A percentile compares a stretch with the other conserved stretches of the same genome.
phyloP scores from a whole-genome alignment of 2,329 filamentous ascomycete species.

The Mariannaea sp. region DNA sequence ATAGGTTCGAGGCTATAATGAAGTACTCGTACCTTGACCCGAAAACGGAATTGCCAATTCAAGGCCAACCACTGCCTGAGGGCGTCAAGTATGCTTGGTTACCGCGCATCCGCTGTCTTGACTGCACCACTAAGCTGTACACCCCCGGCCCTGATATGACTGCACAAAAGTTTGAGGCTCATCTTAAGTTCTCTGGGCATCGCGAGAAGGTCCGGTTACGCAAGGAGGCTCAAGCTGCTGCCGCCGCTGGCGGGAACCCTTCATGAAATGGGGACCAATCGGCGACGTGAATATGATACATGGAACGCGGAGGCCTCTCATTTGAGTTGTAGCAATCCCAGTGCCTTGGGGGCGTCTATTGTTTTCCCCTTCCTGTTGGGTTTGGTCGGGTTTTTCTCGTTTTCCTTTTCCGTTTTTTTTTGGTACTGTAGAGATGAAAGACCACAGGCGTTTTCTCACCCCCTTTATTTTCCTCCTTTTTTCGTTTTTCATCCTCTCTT shows the following conservation, averaged over 20 bases:
- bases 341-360: neutral
- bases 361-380: neutral
- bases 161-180: constrained; percentile 89
- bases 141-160: constrained; percentile 85
- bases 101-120: constrained; percentile 86
- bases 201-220: constrained; percentile 64
- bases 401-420: constrained; percentile 1
- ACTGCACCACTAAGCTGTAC: constrained; percentile 93
- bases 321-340: neutral
- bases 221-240: constrained; percentile 33
- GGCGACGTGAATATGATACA: too few species aligned
- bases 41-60: constrained; percentile 67
- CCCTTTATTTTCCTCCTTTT: constrained; percentile 11
- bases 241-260: constrained; percentile 18
- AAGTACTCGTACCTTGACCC: constrained; percentile 82
- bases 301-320: neutral
- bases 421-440: constrained; percentile 18
- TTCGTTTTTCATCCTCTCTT: constrained; percentile 10
- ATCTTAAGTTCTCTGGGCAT: constrained; percentile 84
- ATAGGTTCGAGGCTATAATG: constrained; percentile 90
- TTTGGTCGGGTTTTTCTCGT: too few species aligned
- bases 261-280: constrained; percentile 3
- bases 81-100: constrained; percentile 81
- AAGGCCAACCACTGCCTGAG: constrained; percentile 60
- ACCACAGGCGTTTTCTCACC: constrained; percentile 24